Evolutionary conservation across 2,329 filamentous ascomycete species (phyloP).

Genomic region (Trichophyton schoenleinii): DNA sequence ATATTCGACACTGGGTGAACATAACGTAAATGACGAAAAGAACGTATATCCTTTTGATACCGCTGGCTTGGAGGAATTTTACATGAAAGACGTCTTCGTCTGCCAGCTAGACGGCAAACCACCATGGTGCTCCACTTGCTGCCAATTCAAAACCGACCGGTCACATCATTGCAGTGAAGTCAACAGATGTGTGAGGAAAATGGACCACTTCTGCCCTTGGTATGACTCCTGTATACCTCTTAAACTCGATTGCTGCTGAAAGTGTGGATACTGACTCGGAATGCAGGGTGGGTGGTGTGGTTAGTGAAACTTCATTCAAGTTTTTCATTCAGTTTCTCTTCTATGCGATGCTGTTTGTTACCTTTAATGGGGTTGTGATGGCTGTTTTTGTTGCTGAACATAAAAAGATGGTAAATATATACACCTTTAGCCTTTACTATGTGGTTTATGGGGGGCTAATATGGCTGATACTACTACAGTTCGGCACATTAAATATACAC

Average conservation of each 20-base stretch:
- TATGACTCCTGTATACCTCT: slow-evolving; percentile 15
- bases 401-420: slow-evolving; percentile 30
- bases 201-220: slow-evolving; percentile 95
- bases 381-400: slow-evolving; percentile 52
- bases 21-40: slow-evolving; percentile 13
- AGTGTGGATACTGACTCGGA: not conserved
- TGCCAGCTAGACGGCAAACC: slow-evolving; percentile 77
- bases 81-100: slow-evolving; percentile 69
- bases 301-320: slow-evolving; percentile 76
- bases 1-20: not conserved
- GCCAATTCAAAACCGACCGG: slow-evolving; percentile 77
- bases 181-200: slow-evolving; percentile 68
- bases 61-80: slow-evolving; percentile 61
- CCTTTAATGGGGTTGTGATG: slow-evolving; percentile 50
- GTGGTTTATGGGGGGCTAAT: slow-evolving; percentile 4
- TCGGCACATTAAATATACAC: slow-evolving; percentile 40
- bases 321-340: slow-evolving; percentile 81
- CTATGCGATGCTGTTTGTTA: slow-evolving; percentile 58
- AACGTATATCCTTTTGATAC: slow-evolving; percentile 40
- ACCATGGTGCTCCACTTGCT: slow-evolving; percentile 71
- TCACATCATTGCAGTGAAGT: slow-evolving; percentile 78
- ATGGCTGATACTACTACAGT: slow-evolving; percentile 15
- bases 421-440: not conserved
- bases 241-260: not conserved
- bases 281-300: slow-evolving; percentile 75